Conservation (phyloP, 2,329 filamentous ascomycete species). For the Camptophora hylomeconis region DNA sequence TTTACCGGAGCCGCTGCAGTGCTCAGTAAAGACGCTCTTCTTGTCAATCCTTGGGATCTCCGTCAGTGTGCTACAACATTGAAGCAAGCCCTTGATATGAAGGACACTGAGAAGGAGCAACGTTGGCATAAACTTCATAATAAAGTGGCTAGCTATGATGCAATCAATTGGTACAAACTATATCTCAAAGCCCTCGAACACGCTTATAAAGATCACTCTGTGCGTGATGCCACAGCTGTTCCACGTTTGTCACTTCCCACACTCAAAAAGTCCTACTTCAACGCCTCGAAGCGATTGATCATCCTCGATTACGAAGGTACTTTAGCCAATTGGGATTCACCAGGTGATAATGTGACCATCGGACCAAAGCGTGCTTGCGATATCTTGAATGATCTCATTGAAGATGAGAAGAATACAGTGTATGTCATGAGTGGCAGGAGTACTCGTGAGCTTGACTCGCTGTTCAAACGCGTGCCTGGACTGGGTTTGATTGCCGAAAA, state of each 20-base stretch:
- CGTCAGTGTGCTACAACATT: conserved; percentile 77
- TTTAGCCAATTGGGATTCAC: conserved; percentile 72
- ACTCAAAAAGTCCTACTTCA: conserved; percentile 53
- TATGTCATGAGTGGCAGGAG: conserved; percentile 89
- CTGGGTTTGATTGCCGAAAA: conserved; percentile 90
- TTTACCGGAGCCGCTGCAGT: conserved; percentile 87
- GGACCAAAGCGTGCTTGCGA: conserved; percentile 78
- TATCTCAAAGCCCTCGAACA: conserved; percentile 58
- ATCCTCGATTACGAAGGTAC: conserved; percentile 92
- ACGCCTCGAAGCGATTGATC: conserved; percentile 59
- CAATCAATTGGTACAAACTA: conserved; percentile 70
- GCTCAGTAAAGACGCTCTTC: conserved; percentile 67
- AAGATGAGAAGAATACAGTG: conserved; percentile 69
- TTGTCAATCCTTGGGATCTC: conserved; percentile 94
- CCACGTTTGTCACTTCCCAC: conserved; percentile 63
- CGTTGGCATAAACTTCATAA: conserved; percentile 64
- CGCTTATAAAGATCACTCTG: conserved; percentile 72
- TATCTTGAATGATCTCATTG: conserved; percentile 65
- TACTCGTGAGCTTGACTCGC: conserved; percentile 73
- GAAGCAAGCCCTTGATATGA: conserved; percentile 70
- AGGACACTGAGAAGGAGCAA: conserved; percentile 54
- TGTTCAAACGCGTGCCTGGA: conserved; percentile 72
- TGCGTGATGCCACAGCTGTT: conserved; percentile 72
- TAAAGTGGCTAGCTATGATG: conserved; percentile 68
- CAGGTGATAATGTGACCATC: conserved; percentile 70